phyloP scores from a whole-genome alignment of 768 basidiomycete species.

The Russula griseocarnosa region DNA sequence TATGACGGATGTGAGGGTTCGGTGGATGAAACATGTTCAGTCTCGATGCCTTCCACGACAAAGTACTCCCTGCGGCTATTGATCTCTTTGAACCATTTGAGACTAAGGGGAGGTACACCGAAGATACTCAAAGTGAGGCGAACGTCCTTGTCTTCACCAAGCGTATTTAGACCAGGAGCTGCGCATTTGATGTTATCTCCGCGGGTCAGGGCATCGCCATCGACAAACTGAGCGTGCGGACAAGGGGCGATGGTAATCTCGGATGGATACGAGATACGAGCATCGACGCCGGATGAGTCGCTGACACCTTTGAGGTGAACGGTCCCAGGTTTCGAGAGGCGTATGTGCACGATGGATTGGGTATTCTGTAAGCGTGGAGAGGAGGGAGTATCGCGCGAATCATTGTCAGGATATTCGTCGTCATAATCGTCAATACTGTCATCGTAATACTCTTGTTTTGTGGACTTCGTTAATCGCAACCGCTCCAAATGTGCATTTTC shows the following conservation, averaged over 20 bases:
- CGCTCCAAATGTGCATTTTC: slow-evolving; percentile 55
- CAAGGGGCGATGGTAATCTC: slow-evolving; percentile 78
- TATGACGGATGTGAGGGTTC: slow-evolving; percentile 29
- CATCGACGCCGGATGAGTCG: slow-evolving; percentile 66
- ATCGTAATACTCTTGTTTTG: slow-evolving; percentile 46
- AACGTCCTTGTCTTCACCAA: slow-evolving; percentile 56
- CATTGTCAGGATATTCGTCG: slow-evolving; percentile 38
- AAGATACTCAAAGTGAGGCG: slow-evolving; percentile 59
- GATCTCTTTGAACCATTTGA: slow-evolving; percentile 70
- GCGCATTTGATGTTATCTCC: slow-evolving; percentile 56
- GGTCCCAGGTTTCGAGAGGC: slow-evolving; percentile 66
- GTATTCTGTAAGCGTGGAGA: slow-evolving; percentile 61
- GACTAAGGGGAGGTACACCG: slow-evolving; percentile 72
- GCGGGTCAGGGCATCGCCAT: slow-evolving; percentile 40
- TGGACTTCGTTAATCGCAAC: slow-evolving; percentile 41
- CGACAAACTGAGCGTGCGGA: slow-evolving; percentile 65
- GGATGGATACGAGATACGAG: slow-evolving; percentile 60
- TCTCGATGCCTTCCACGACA: slow-evolving; percentile 81
- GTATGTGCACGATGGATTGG: slow-evolving; percentile 70
- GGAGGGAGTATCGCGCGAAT: slow-evolving; percentile 30
- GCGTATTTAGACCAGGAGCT: slow-evolving; percentile 32
- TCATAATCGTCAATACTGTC: slow-evolving; percentile 73
- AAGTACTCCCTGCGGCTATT: slow-evolving; percentile 66
- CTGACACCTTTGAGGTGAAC: slow-evolving; percentile 70
- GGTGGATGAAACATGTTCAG: slow-evolving; percentile 40